Percentiles rank a stretch among this genome's conserved stretches.
These are phyloP conservation scores for Venturia aucupariae DNA, from an alignment of 2,329 filamentous ascomycete species.

Conservation along the genomic window DNA sequence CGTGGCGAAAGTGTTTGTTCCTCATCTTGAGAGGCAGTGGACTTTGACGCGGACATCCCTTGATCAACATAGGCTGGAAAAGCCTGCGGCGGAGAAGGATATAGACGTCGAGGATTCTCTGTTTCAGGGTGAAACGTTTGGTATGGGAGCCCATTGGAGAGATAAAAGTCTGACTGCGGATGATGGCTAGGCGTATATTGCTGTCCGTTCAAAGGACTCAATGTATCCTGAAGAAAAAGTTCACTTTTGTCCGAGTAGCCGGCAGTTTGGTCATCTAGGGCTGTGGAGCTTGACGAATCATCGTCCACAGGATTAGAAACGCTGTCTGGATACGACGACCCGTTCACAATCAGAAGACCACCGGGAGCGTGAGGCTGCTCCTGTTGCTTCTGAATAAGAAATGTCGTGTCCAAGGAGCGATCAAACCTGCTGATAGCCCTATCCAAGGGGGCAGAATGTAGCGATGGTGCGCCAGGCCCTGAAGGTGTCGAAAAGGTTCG, in stretches of 20 bases:
- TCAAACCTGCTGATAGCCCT: neutral
- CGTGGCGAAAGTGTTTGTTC: neutral
- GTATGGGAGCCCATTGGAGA: neutral
- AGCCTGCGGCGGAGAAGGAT: constrained; percentile 6
- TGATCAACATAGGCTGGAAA: constrained; percentile 11
- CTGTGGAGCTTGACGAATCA: neutral
- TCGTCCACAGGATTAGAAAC: neutral
- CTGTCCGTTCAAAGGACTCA: neutral
- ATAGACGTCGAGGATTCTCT: neutral
- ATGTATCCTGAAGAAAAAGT: neutral
- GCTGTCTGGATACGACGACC: constrained; percentile 22
- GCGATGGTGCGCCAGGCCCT: neutral
- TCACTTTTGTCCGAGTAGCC: neutral
- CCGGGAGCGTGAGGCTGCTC: constrained; percentile 23
- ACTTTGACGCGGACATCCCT: neutral
- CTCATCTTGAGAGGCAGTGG: neutral
- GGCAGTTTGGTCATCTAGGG: neutral
- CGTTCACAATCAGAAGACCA: constrained; percentile 32
- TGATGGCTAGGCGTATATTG: neutral
- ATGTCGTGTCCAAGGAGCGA: constrained; percentile 14
- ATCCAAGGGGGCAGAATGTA: constrained; percentile 6
- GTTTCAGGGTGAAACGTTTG: neutral
- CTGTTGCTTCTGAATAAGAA: constrained; percentile 16
- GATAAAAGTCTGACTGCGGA: neutral
- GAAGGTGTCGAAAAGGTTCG: constrained; percentile 29